Percentiles rank a stretch among this genome's conserved stretches.
Evolutionary conservation across 2,329 filamentous ascomycete species (phyloP).

Genomic region (Xylariaceae sp.): DNA sequence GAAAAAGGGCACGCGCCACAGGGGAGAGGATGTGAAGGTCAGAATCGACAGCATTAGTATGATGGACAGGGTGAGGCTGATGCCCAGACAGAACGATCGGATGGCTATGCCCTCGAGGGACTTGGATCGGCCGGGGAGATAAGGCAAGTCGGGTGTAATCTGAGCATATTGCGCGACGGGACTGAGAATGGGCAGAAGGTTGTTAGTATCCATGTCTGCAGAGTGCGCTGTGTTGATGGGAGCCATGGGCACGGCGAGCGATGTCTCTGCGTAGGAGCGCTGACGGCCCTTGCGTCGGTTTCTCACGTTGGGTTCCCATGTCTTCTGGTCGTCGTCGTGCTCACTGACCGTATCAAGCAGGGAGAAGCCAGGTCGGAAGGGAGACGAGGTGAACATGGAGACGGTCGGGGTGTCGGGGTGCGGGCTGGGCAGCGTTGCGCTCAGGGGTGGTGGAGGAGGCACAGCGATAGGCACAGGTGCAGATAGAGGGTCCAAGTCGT

Average conservation of each 20-base stretch:
- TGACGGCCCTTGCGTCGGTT: constrained; percentile 13
- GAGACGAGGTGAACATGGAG: neutral
- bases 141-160: constrained; percentile 33
- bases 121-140: constrained; percentile 46
- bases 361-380: neutral
- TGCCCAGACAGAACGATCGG: constrained; percentile 53
- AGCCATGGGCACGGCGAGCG: constrained; percentile 2
- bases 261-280: constrained; percentile 13
- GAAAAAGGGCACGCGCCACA: constrained; percentile 66
- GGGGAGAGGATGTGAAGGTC: constrained; percentile 38
- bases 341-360: constrained; percentile 11
- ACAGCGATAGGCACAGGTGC: neutral
- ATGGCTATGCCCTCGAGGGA: constrained; percentile 58
- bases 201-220: constrained; percentile 21
- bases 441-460: neutral
- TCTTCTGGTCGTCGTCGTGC: constrained; percentile 22
- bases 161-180: constrained; percentile 28
- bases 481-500: neutral
- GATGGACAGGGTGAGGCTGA: constrained; percentile 36
- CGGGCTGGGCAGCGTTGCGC: neutral
- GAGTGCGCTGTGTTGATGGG: constrained; percentile 3
- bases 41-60: constrained; percentile 32
- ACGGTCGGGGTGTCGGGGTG: neutral
- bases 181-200: constrained; percentile 30
- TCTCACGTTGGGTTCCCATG: constrained; percentile 25